Evolutionary conservation across 1,139 yeast species (phyloP).

Genomic region (Candida sp.): DNA sequence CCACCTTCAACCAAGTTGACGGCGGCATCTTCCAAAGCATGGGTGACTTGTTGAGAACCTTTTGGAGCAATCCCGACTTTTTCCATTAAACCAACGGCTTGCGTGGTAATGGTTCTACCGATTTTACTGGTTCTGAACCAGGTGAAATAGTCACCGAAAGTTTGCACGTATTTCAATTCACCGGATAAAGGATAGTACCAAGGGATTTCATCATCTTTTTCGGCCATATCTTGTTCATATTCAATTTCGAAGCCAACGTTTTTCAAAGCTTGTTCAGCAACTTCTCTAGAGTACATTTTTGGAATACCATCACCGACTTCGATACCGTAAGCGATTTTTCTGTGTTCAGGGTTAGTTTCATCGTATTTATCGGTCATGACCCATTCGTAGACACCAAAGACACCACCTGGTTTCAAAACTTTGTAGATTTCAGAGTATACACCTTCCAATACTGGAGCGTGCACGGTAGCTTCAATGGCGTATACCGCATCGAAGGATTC

Average conservation of each 20-base stretch:
- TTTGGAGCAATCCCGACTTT: conserved; percentile 85
- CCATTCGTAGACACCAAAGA: conserved; percentile 98
- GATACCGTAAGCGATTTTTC: conserved; percentile 94
- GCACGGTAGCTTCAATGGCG: conserved; percentile 98
- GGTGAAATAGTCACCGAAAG: conserved; percentile 74
- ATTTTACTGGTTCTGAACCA: conserved; percentile 83
- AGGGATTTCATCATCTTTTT: conserved; percentile 78
- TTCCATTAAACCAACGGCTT: conserved; percentile 78
- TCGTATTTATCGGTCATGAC: conserved; percentile 96
- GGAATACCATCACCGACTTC: conserved; percentile 99
- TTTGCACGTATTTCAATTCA: conserved; percentile 85
- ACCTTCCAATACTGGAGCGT: conserved; percentile 96
- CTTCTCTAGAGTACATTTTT: conserved; percentile 85
- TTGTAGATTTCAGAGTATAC: conserved; percentile 94
- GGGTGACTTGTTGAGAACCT: conserved; percentile 89
- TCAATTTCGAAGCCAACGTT: conserved; percentile 85
- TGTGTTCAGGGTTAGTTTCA: conserved; percentile 82
- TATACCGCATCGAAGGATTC: conserved; percentile 93
- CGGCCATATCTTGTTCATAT: conserved; percentile 80
- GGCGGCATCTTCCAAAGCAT: conserved; percentile 96
- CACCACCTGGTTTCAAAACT: conserved; percentile 97
- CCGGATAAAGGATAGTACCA: conserved; percentile 99
- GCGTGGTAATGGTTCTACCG: conserved; percentile 86
- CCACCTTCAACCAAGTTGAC: conserved; percentile 95
- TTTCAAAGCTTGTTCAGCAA: conserved; percentile 83